Percentiles rank a stretch among this genome's conserved stretches.
Conservation (phyloP, 2,329 filamentous ascomycete species). For the Ceratocystis papillata region DNA sequence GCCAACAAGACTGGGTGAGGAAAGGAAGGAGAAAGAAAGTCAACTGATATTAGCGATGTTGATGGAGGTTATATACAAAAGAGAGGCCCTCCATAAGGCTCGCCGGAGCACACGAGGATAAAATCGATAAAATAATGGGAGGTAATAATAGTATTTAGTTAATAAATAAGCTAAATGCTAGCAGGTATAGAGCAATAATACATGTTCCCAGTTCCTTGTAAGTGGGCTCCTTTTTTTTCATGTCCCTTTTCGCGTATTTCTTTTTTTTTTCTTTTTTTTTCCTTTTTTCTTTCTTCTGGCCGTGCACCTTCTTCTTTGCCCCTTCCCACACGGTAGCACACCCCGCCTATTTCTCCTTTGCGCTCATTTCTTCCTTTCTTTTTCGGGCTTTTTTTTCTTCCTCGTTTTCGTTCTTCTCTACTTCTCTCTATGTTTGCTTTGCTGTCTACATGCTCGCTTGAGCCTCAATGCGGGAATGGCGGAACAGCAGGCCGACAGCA, state of each 20-base stretch:
- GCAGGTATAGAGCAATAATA: not conserved
- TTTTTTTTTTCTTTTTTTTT: constrained; percentile 2
- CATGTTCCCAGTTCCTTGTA: not conserved
- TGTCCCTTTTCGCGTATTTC: not conserved
- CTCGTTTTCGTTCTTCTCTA: not conserved
- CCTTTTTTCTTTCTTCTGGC: not conserved
- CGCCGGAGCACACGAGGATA: not conserved
- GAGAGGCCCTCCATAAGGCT: not conserved
- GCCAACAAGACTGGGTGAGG: constrained; percentile 22
- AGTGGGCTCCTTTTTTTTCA: not conserved
- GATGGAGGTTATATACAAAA: constrained; percentile 12
- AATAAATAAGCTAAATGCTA: constrained; percentile 9
- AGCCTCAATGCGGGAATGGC: not conserved
- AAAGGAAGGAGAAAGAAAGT: constrained; percentile 7
- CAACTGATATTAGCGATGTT: not conserved
- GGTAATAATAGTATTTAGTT: not conserved
- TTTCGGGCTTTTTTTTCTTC: not conserved
- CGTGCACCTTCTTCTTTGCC: not conserved
- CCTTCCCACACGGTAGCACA: not conserved
- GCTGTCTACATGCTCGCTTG: not conserved
- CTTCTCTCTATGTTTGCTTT: not conserved
- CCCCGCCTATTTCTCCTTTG: not conserved
- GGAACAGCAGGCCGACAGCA: not conserved
- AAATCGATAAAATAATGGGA: not conserved
- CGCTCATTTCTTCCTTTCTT: not conserved